These are phyloP conservation scores for Diaporthe destruens DNA, from an alignment of 2,329 filamentous ascomycete genomes.

Conservation along the genomic window DNA sequence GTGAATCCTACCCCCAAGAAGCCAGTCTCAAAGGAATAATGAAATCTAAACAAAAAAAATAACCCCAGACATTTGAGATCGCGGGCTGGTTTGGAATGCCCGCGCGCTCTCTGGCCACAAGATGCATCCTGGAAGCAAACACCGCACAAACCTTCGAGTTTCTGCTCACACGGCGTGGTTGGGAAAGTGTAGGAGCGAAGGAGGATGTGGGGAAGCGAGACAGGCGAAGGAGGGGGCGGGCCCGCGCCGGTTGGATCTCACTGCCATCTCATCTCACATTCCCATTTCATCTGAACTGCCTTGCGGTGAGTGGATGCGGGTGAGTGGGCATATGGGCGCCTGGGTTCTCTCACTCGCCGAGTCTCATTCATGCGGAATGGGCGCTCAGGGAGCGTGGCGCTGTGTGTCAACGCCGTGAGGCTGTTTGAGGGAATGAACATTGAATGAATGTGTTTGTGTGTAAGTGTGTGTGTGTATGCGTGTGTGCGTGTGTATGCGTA, in stretches of 20 bases:
- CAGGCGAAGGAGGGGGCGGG: neutral
- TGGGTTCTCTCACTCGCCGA: neutral
- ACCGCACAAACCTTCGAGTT: neutral
- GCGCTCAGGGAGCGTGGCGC: neutral
- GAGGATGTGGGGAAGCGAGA: neutral
- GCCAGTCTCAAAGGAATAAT: neutral
- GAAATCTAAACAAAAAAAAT: neutral
- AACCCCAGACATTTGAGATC: neutral
- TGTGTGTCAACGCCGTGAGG: neutral
- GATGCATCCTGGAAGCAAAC: neutral
- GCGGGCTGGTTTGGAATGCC: neutral
- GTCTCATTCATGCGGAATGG: conserved; percentile 8
- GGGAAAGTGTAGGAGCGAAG: neutral
- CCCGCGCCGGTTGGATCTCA: neutral
- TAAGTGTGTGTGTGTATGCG: neutral
- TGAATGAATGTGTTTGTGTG: neutral
- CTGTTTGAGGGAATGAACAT: neutral
- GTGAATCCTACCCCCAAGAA: neutral
- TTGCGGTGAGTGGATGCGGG: conserved; percentile 6
- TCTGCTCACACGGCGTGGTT: neutral
- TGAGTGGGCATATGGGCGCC: neutral
- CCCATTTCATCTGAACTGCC: conserved; percentile 4
- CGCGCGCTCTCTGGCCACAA: conserved; percentile 2
- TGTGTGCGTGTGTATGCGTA: too few relatives aligned
- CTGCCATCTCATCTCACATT: conserved; percentile 17